Percentiles rank a stretch among this genome's conserved stretches.
These are phyloP conservation scores for Vitis rupestris DNA, from an alignment of 164 flowering plant genomes.

Conservation along the genomic window DNA sequence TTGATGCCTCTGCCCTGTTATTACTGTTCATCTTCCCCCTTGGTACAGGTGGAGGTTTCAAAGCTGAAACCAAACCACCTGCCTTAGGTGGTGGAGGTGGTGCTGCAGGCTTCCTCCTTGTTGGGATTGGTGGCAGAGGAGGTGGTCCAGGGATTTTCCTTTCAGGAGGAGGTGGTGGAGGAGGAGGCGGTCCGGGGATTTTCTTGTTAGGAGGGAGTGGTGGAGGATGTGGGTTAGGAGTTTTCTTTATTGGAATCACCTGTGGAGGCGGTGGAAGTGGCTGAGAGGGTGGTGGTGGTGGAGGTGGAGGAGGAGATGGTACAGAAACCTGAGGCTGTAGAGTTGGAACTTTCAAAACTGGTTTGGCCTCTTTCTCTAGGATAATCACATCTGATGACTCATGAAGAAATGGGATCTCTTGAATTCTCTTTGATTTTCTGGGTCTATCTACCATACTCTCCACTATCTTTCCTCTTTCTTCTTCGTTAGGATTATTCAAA, in stretches of 20 bases:
- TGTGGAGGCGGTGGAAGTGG: constrained; percentile 31
- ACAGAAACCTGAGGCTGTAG: background rate
- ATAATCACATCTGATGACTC: background rate
- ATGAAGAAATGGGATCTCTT: constrained; percentile 27
- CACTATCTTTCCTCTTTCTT: constrained; percentile 16
- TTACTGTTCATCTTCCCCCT: constrained; percentile 22
- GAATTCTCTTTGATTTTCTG: constrained; percentile 16
- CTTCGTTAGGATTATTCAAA: constrained; percentile 15
- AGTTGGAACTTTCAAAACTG: background rate
- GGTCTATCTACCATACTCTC: constrained; percentile 15
- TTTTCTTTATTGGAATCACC: background rate
- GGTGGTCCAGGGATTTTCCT: constrained; percentile 25
- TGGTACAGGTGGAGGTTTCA: constrained; percentile 42
- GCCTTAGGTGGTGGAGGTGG: constrained; percentile 35
- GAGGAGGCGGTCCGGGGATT: constrained; percentile 16
- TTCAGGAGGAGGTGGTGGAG: constrained; percentile 27
- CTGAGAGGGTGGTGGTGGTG: constrained; percentile 16
- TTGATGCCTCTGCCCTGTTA: constrained; percentile 13
- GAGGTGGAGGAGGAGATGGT: constrained; percentile 13
- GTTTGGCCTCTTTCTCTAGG: constrained; percentile 10
- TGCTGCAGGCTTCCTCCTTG: constrained; percentile 18
- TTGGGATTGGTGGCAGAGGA: constrained; percentile 27
- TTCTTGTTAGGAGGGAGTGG: background rate
- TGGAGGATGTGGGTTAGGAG: constrained; percentile 11
- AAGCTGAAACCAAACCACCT: constrained; percentile 15